Evolutionary conservation across 176 grass and related monocot genomes (phyloP).

Genomic region (Triticum timopheevii): DNA sequence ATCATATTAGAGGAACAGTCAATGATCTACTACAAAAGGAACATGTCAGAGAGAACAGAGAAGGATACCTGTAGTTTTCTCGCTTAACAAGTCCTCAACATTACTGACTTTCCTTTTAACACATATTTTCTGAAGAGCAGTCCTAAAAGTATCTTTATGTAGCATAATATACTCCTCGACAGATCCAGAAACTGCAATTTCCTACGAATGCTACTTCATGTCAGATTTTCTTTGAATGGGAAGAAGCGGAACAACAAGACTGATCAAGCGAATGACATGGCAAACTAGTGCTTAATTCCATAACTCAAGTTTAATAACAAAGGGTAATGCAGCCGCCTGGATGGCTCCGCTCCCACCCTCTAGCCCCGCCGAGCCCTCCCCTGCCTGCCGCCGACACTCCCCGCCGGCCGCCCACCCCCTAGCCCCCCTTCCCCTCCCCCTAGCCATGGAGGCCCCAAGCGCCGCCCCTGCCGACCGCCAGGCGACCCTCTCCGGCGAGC

Average conservation of each 20-base stretch:
- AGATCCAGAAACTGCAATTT: slow-evolving; percentile 51
- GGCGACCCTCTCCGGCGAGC: too few relatives aligned
- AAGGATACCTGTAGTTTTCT: slow-evolving; percentile 44
- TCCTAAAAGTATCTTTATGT: slow-evolving; percentile 61
- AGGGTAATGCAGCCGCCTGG: too few relatives aligned
- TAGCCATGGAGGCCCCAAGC: too few relatives aligned
- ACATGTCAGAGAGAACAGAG: slow-evolving; percentile 7
- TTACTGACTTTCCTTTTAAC: slow-evolving; percentile 54
- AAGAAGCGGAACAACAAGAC: neutral
- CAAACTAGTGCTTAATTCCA: neutral
- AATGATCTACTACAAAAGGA: slow-evolving; percentile 5
- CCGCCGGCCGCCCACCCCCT: too few relatives aligned
- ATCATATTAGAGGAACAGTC: neutral
- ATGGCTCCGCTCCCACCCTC: too few relatives aligned
- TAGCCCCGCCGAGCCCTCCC: too few relatives aligned
- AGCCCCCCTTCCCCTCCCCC: too few relatives aligned
- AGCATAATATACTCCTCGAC: slow-evolving; percentile 64
- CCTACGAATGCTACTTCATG: slow-evolving; percentile 47
- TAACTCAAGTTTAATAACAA: neutral
- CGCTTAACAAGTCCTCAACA: slow-evolving; percentile 62
- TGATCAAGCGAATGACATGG: neutral
- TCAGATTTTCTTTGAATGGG: slow-evolving; percentile 1
- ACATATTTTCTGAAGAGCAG: slow-evolving; percentile 62
- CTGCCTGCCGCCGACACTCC: too few relatives aligned
- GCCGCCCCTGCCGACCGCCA: too few relatives aligned